Percentiles rank a stretch among this genome's conserved stretches.
phyloP scores from a whole-genome alignment of 2,329 filamentous ascomycete genomes.

The Alternaria postmessia region DNA sequence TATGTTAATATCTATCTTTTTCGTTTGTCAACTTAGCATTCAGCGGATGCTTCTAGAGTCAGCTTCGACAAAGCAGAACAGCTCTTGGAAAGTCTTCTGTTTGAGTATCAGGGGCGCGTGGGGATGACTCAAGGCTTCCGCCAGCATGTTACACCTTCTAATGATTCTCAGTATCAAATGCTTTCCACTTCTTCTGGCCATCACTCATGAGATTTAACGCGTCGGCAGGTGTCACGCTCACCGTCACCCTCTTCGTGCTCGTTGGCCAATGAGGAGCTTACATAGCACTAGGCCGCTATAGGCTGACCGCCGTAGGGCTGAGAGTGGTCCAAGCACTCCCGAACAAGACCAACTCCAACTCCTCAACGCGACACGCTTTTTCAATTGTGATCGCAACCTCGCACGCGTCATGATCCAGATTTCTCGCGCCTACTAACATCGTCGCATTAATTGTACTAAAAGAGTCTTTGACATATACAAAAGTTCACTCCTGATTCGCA shows the following conservation, averaged over 20 bases:
- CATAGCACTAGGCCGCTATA: constrained; percentile 11
- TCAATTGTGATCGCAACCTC: constrained; percentile 12
- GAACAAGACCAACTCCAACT: constrained; percentile 19
- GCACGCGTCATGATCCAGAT: constrained; percentile 11
- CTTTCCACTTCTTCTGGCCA: neutral
- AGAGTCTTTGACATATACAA: neutral
- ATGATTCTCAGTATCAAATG: neutral
- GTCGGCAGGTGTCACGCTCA: neutral
- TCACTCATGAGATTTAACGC: neutral
- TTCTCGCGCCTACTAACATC: constrained; percentile 4
- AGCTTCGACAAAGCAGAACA: no score
- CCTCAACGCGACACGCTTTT: constrained; percentile 9
- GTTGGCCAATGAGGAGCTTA: neutral
- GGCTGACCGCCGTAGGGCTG: constrained; percentile 22
- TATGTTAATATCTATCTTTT: neutral
- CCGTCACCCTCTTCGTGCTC: neutral
- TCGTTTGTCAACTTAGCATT: neutral
- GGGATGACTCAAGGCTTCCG: neutral
- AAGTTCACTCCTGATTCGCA: neutral
- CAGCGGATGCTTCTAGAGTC: neutral
- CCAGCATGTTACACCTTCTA: neutral
- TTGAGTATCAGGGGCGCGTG: neutral
- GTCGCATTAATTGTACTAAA: constrained; percentile 8
- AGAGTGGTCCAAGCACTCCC: constrained; percentile 21
- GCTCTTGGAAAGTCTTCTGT: neutral